Percentiles rank a stretch among this genome's conserved stretches.
Evolutionary conservation across 2,329 filamentous ascomycete species (phyloP).

Genomic region (Neopestalotiopsis sp.): DNA sequence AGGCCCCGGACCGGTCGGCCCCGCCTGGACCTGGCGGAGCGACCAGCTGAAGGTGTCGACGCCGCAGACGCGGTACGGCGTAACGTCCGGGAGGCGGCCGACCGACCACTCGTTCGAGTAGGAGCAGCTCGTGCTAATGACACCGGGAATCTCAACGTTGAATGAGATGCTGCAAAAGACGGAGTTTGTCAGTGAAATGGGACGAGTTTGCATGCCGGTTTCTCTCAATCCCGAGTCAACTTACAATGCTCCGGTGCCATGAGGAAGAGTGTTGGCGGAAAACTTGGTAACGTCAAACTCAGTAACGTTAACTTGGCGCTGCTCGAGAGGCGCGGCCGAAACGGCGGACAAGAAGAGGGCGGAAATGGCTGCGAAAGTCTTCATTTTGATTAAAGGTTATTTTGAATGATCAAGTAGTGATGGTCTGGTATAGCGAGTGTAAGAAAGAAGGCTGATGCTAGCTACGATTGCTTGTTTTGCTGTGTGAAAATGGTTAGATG

Average conservation of each 20-base stretch:
- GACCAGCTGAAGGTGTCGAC: constrained; percentile 1
- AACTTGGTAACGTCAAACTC: constrained; percentile 16
- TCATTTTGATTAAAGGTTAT: not conserved
- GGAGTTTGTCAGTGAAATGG: not conserved
- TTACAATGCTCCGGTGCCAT: constrained; percentile 15
- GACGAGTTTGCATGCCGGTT: not conserved
- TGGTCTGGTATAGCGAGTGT: not conserved
- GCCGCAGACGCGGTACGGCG: not conserved
- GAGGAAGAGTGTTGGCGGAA: constrained; percentile 15
- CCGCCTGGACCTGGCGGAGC: constrained; percentile 4
- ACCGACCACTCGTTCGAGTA: constrained; percentile 13
- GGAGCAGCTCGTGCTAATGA: constrained; percentile 11
- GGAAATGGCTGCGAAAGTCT: constrained; percentile 13
- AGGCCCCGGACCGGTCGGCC: not conserved
- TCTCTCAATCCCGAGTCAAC: not conserved
- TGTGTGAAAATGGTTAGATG: too few species aligned
- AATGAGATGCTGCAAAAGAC: not conserved
- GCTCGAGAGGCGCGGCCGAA: constrained; percentile 14
- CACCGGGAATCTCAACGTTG: constrained; percentile 9
- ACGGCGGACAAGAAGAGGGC: constrained; percentile 31
- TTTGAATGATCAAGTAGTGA: not conserved
- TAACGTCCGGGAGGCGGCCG: constrained; percentile 6
- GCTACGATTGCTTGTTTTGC: too few species aligned
- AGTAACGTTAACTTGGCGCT: constrained; percentile 14
- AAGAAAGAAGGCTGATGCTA: not conserved